phyloP scores from a whole-genome alignment of 176 grass and related monocot genomes.

The Aegilops speltoides region DNA sequence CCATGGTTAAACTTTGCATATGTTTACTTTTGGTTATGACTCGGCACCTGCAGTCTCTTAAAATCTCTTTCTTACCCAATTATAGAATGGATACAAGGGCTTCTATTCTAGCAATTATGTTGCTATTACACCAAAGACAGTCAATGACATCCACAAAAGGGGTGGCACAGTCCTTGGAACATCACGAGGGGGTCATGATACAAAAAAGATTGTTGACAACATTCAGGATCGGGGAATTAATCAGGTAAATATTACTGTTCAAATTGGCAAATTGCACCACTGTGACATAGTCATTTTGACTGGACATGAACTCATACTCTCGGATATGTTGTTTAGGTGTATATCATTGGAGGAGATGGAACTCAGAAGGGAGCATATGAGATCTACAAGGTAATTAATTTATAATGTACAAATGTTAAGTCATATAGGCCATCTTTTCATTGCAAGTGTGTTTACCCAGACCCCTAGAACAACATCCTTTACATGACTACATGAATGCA shows the following conservation, averaged over 20 bases:
- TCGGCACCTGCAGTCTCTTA: background rate
- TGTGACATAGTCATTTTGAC: constrained; percentile 2
- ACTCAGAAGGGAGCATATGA: constrained; percentile 92
- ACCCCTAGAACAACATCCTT: background rate
- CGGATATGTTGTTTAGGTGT: constrained; percentile 48
- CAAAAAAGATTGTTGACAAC: constrained; percentile 93
- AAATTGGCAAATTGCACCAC: constrained; percentile 24
- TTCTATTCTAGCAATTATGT: constrained; percentile 97
- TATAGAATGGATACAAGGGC: constrained; percentile 96
- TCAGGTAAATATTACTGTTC: constrained; percentile 58
- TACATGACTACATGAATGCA: background rate
- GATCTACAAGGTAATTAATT: constrained; percentile 66
- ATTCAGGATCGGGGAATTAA: constrained; percentile 96
- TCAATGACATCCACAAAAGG: constrained; percentile 96
- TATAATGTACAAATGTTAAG: background rate
- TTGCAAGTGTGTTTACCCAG: background rate
- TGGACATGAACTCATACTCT: constrained; percentile 21
- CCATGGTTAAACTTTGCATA: background rate
- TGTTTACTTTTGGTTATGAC: background rate
- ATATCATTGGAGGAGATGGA: constrained; percentile 85
- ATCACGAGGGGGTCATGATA: constrained; percentile 95
- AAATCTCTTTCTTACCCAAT: background rate
- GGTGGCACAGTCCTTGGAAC: constrained; percentile 93
- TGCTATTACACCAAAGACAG: constrained; percentile 78
- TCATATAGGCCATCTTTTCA: background rate